Evolutionary conservation across 2,329 filamentous ascomycete genomes (phyloP).

Genomic region (Penicillium capsulatum): DNA sequence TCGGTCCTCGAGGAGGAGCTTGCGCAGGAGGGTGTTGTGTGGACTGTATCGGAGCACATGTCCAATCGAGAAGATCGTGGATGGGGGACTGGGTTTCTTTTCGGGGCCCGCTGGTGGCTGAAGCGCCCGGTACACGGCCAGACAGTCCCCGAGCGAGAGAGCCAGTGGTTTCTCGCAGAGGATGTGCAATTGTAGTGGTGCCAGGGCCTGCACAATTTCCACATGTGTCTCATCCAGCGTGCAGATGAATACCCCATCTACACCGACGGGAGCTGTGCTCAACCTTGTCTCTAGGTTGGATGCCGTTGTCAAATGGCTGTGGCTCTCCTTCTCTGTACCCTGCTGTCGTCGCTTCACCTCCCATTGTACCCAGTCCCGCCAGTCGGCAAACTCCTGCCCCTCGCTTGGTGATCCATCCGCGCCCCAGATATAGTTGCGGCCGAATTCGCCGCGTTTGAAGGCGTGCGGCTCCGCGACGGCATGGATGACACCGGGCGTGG

Average conservation of each 20-base stretch:
- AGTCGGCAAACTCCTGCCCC: conserved; percentile 67
- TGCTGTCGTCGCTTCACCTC: conserved; percentile 59
- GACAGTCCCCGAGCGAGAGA: conserved; percentile 70
- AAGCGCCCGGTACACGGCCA: conserved; percentile 58
- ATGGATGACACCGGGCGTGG: conserved; percentile 64
- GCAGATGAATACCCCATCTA: conserved; percentile 66
- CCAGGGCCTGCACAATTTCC: conserved; percentile 71
- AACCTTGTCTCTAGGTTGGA: conserved; percentile 25
- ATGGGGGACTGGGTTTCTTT: conserved; percentile 17
- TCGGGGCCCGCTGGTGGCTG: conserved; percentile 20
- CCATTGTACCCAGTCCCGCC: conserved; percentile 71
- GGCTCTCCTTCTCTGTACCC: conserved; percentile 36
- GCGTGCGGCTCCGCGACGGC: conserved; percentile 76
- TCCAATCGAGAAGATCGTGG: conserved; percentile 76
- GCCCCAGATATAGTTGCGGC: conserved; percentile 69
- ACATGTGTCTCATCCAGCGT: conserved; percentile 86
- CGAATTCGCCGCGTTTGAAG: conserved; percentile 71
- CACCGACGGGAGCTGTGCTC: conserved; percentile 46
- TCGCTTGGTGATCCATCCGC: conserved; percentile 43
- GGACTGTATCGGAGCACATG: conserved; percentile 92
- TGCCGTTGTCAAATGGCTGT: background rate
- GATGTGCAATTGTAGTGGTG: conserved; percentile 67
- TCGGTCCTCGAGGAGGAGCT: conserved; percentile 68
- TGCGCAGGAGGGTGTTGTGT: conserved; percentile 80
- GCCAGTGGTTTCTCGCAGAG: conserved; percentile 95